A percentile compares a stretch with the other conserved stretches of the same genome.
phyloP scores from a whole-genome alignment of 2,329 filamentous ascomycete genomes.

The Talaromyces pinophilus region DNA sequence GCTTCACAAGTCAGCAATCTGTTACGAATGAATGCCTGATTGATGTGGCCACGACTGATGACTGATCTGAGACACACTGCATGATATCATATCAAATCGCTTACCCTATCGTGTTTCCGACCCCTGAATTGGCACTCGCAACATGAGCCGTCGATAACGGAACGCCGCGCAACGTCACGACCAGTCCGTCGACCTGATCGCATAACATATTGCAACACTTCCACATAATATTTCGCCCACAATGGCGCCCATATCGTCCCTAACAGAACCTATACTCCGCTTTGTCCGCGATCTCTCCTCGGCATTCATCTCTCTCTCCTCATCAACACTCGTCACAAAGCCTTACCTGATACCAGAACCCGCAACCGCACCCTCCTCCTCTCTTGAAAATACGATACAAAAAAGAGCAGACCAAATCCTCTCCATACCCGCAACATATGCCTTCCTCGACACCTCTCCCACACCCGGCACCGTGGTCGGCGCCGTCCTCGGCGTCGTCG shows the following conservation, averaged over 20 bases:
- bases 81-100: no score
- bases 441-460: slow-evolving; percentile 54
- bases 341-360: slow-evolving; percentile 9
- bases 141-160: slow-evolving; percentile 12
- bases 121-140: background rate
- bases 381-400: slow-evolving; percentile 10
- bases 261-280: slow-evolving; percentile 17
- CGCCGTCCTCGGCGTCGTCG: slow-evolving; percentile 54
- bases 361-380: background rate
- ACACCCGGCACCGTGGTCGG: slow-evolving; percentile 60
- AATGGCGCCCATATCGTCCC: slow-evolving; percentile 21
- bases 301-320: slow-evolving; percentile 20
- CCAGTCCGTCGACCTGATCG: background rate
- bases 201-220: background rate
- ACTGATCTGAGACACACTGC: background rate
- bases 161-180: background rate
- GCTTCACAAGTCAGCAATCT: background rate
- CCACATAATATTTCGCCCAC: background rate
- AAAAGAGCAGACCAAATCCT: slow-evolving; percentile 31
- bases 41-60: background rate
- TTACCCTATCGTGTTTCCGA: background rate
- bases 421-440: slow-evolving; percentile 64
- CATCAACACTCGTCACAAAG: slow-evolving; percentile 6
- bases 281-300: slow-evolving; percentile 17
- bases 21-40: background rate